phyloP scores from a whole-genome alignment of 1,284 basidiomycete species.

The Leccinum angustisporum region DNA sequence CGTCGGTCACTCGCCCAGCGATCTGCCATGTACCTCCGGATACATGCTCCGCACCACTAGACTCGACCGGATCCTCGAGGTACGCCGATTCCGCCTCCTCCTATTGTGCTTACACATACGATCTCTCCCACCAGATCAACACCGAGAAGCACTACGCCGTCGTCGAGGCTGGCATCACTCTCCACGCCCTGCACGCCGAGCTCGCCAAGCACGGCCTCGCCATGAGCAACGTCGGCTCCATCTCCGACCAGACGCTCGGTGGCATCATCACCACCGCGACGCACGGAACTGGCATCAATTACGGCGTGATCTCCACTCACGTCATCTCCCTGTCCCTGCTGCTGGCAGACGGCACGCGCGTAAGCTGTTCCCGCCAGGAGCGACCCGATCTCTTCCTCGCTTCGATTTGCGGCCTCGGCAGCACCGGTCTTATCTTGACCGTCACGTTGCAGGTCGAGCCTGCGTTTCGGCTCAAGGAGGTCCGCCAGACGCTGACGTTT shows the following conservation, averaged over 20 bases:
- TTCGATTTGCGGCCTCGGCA: slow-evolving; percentile 92
- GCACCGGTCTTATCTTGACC: slow-evolving; percentile 85
- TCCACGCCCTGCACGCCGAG: slow-evolving; percentile 66
- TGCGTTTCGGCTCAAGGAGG: slow-evolving; percentile 83
- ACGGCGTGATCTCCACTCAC: slow-evolving; percentile 82
- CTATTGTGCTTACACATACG: not conserved
- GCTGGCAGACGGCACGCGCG: slow-evolving; percentile 66
- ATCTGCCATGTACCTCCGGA: slow-evolving; percentile 84
- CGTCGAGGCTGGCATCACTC: slow-evolving; percentile 78
- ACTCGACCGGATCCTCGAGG: slow-evolving; percentile 70
- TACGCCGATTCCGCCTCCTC: slow-evolving; percentile 40
- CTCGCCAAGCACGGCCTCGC: slow-evolving; percentile 77
- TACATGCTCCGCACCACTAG: slow-evolving; percentile 81
- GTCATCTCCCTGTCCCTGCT: slow-evolving; percentile 78
- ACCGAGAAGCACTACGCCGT: slow-evolving; percentile 67
- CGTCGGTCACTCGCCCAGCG: slow-evolving; percentile 90
- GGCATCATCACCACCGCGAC: slow-evolving; percentile 94
- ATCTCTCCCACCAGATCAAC: slow-evolving; percentile 58
- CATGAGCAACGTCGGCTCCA: slow-evolving; percentile 92
- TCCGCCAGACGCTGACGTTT: slow-evolving; percentile 66
- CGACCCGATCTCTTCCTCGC: slow-evolving; percentile 84
- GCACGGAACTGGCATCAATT: slow-evolving; percentile 86
- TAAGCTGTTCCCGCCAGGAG: slow-evolving; percentile 67
- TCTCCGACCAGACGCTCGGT: slow-evolving; percentile 95
- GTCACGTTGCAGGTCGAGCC: slow-evolving; percentile 81